A percentile compares a stretch with the other conserved stretches of the same genome.
Conservation (phyloP, 768 basidiomycete species). For the Amanita rubescens region DNA sequence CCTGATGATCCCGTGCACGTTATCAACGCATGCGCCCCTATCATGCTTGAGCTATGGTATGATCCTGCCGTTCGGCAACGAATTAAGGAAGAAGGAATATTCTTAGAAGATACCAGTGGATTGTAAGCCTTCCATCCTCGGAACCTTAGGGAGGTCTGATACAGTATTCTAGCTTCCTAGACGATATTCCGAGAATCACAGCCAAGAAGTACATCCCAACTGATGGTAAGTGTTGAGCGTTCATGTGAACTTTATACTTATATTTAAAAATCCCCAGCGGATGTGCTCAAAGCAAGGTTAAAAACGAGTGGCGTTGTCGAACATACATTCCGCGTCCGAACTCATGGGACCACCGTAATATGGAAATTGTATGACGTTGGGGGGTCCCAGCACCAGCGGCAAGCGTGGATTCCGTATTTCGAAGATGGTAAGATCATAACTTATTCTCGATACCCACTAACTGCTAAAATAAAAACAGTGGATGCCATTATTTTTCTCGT, state of each 20-base stretch:
- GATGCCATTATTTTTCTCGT: conserved; percentile 87
- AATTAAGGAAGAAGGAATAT: conserved; percentile 55
- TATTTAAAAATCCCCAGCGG: conserved; percentile 37
- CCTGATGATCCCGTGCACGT: conserved; percentile 74
- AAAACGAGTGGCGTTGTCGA: conserved; percentile 81
- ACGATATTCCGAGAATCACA: conserved; percentile 75
- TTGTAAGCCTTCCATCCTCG: conserved; percentile 48
- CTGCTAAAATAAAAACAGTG: conserved; percentile 34
- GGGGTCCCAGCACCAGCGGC: conserved; percentile 71
- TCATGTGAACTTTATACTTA: background rate
- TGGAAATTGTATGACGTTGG: conserved; percentile 89
- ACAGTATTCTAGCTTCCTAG: conserved; percentile 51
- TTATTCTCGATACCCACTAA: background rate
- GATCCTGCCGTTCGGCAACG: conserved; percentile 60
- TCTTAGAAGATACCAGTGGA: conserved; percentile 78
- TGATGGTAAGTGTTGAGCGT: conserved; percentile 42
- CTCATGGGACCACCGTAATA: conserved; percentile 45
- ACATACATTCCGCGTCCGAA: conserved; percentile 63
- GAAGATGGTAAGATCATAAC: conserved; percentile 55
- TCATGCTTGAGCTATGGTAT: conserved; percentile 72
- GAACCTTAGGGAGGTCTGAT: conserved; percentile 7
- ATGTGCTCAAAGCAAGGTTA: conserved; percentile 73
- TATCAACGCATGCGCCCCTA: conserved; percentile 51
- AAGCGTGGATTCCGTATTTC: conserved; percentile 87
- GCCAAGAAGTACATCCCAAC: conserved; percentile 78